phyloP scores from a whole-genome alignment of 176 grass and related monocot species.

The Oryza australiensis region DNA sequence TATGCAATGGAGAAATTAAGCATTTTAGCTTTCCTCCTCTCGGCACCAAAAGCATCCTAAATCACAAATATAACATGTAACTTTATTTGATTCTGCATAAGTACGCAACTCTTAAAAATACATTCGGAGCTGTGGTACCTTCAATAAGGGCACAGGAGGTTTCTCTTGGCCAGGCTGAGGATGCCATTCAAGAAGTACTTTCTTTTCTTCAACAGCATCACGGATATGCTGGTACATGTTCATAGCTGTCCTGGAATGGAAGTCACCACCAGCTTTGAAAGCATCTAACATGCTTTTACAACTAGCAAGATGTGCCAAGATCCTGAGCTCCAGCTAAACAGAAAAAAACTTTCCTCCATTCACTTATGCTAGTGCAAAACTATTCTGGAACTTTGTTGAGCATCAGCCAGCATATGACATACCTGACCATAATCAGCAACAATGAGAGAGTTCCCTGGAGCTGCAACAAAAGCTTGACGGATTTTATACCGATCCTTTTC shows the following conservation, averaged over 20 bases:
- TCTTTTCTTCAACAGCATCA: constrained; percentile 73
- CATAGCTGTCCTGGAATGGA: constrained; percentile 96
- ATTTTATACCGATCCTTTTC: constrained; percentile 98
- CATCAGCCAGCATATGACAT: constrained; percentile 41
- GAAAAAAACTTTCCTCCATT: constrained; percentile 22
- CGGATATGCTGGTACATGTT: constrained; percentile 93
- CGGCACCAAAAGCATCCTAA: constrained; percentile 95
- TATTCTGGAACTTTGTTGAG: background rate
- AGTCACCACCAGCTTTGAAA: constrained; percentile 91
- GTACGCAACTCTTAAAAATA: constrained; percentile 21
- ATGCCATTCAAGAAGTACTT: constrained; percentile 95
- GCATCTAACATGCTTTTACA: constrained; percentile 94
- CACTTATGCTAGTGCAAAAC: constrained; percentile 17
- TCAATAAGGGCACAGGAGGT: constrained; percentile 78
- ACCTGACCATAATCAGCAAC: constrained; percentile 99
- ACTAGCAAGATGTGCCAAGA: constrained; percentile 87
- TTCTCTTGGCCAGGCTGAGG: constrained; percentile 84
- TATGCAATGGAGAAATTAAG: constrained; percentile 99
- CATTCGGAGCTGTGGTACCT: constrained; percentile 50
- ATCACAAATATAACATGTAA: constrained; percentile 39
- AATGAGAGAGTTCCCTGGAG: constrained; percentile 83
- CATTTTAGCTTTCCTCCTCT: constrained; percentile 98
- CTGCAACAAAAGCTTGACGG: constrained; percentile 90
- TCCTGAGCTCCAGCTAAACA: constrained; percentile 90
- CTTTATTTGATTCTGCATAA: background rate